These are phyloP conservation scores for Kentomonas sorsogonicus DNA, from an alignment of 208 protist species.

Conservation along the genomic window DNA sequence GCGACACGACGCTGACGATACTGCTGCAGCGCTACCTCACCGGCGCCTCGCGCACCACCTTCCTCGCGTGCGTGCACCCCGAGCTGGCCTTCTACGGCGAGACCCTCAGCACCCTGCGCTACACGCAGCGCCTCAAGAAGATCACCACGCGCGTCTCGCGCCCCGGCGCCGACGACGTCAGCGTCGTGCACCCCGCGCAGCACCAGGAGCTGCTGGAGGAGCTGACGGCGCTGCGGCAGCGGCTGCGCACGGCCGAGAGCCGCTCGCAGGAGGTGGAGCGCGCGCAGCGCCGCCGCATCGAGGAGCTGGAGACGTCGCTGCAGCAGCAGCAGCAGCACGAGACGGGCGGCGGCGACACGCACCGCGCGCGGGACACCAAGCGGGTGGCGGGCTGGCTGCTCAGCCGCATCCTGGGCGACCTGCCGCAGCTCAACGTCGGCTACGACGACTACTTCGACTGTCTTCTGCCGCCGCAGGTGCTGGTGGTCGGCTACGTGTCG, in stretches of 20 bases:
- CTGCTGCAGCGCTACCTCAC: constrained; percentile 85
- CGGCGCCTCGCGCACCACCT: constrained; percentile 74
- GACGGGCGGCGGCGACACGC: neutral
- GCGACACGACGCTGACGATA: constrained; percentile 82
- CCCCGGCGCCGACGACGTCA: constrained; percentile 33
- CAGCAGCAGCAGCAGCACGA: constrained; percentile 8
- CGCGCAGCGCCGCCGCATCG: constrained; percentile 35
- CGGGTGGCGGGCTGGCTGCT: constrained; percentile 84
- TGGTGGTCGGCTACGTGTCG: constrained; percentile 82
- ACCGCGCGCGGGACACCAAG: constrained; percentile 51
- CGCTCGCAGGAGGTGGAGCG: constrained; percentile 19
- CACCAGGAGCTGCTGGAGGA: constrained; percentile 57
- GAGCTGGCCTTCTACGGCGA: constrained; percentile 46
- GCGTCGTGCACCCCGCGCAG: constrained; percentile 20
- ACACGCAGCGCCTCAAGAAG: constrained; percentile 76
- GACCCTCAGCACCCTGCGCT: constrained; percentile 83
- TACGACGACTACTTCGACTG: constrained; percentile 86
- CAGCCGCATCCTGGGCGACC: constrained; percentile 56
- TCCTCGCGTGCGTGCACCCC: constrained; percentile 86
- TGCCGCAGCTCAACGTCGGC: constrained; percentile 67
- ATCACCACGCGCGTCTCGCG: constrained; percentile 48
- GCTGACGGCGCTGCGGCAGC: constrained; percentile 42
- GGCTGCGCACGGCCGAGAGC: constrained; percentile 28
- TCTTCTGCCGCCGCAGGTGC: constrained; percentile 48
- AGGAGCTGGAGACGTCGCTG: constrained; percentile 32